Conservation (phyloP, 2,329 filamentous ascomycete species). For the Samsoniella hepiali region DNA sequence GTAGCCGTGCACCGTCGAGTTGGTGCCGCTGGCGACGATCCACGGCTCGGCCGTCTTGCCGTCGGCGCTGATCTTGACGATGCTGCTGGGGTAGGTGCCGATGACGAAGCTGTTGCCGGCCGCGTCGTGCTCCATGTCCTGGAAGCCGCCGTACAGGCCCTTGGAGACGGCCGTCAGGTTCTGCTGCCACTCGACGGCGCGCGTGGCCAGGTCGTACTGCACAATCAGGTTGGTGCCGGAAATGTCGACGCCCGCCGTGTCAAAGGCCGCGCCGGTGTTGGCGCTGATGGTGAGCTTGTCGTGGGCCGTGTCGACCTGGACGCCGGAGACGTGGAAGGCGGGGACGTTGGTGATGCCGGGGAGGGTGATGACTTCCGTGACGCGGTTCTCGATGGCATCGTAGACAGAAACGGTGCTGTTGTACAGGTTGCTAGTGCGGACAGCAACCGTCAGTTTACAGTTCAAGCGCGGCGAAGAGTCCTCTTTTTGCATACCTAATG, state of each 20-base stretch:
- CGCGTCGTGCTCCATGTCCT: slow-evolving; percentile 38
- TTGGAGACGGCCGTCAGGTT: slow-evolving; percentile 32
- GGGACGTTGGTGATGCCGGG: slow-evolving; percentile 28
- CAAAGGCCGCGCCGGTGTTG: slow-evolving; percentile 35
- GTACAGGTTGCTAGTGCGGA: not conserved
- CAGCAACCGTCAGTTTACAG: not conserved
- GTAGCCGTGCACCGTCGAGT: slow-evolving; percentile 17
- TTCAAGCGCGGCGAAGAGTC: not conserved
- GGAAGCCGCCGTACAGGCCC: slow-evolving; percentile 35
- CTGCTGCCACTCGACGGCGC: slow-evolving; percentile 29
- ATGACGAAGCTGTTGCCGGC: slow-evolving; percentile 37
- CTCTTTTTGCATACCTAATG: slow-evolving; percentile 23
- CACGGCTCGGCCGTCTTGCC: slow-evolving; percentile 29
- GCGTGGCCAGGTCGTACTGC: slow-evolving; percentile 31
- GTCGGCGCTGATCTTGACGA: slow-evolving; percentile 32
- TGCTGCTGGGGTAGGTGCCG: slow-evolving; percentile 36
- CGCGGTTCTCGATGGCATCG: not conserved
- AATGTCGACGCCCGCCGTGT: slow-evolving; percentile 33
- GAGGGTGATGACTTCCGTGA: slow-evolving; percentile 27
- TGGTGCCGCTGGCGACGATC: slow-evolving; percentile 30
- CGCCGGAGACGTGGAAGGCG: slow-evolving; percentile 28
- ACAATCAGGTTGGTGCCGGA: slow-evolving; percentile 36
- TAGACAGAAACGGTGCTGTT: not conserved
- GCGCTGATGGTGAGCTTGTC: slow-evolving; percentile 35
- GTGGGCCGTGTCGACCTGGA: slow-evolving; percentile 31